Percentiles rank a stretch among this genome's conserved stretches.
Evolutionary conservation across 192 early-diverging fungal genomes (phyloP).

Genomic region (Coemansia sp.): DNA sequence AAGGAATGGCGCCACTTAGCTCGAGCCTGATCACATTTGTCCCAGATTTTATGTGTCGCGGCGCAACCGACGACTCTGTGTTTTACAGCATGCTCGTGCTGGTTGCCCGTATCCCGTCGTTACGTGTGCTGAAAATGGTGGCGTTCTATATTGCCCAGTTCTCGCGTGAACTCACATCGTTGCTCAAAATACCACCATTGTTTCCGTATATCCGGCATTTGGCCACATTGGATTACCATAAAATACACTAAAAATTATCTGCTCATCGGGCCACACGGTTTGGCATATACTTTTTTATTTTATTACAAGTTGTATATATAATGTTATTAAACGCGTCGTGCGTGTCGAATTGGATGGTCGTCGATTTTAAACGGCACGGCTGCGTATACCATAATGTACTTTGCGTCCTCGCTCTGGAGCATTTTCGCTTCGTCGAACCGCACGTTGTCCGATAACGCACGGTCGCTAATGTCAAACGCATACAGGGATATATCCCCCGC

Average conservation of each 20-base stretch:
- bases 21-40: conserved; percentile 7
- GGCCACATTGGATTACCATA: conserved; percentile 17
- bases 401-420: background rate
- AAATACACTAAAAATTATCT: too few species aligned
- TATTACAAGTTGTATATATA: too few species aligned
- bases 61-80: background rate
- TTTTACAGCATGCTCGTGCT: conserved; percentile 43
- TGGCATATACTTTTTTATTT: too few species aligned
- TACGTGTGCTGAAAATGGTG: conserved; percentile 32
- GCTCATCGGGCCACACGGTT: too few species aligned
- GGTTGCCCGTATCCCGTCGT: conserved; percentile 33
- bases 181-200: conserved; percentile 33
- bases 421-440: background rate
- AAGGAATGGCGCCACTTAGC: conserved; percentile 28
- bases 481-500: background rate
- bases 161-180: conserved; percentile 19
- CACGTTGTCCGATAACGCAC: background rate
- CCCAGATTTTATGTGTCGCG: conserved; percentile 3
- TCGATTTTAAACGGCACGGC: background rate
- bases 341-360: conserved; percentile 4
- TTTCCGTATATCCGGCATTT: conserved; percentile 28
- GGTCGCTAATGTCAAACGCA: background rate
- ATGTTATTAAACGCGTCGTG: background rate
- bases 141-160: conserved; percentile 38
- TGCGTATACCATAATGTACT: background rate